phyloP scores from a whole-genome alignment of 805 yeast genomes.

The Candida oleophila region DNA sequence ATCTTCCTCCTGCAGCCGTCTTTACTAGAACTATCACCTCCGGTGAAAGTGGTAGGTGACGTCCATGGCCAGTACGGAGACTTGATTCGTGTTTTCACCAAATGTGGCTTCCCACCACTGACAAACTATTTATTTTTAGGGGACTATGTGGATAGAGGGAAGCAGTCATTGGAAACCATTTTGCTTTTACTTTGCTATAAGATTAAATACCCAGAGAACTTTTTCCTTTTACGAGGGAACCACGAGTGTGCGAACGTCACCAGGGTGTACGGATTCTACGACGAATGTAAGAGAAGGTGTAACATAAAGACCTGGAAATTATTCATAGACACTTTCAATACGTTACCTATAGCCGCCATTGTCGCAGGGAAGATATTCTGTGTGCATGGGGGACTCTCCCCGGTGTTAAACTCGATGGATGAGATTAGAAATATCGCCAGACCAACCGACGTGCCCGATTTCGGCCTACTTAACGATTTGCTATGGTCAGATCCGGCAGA shows the following conservation, averaged over 20 bases:
- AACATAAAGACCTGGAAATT: conserved; percentile 91
- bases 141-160: conserved; percentile 97
- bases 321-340: conserved; percentile 92
- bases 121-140: conserved; percentile 91
- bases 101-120: conserved; percentile 96
- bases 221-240: conserved; percentile 88
- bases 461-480: conserved; percentile 72
- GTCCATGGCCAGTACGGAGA: conserved; percentile 97
- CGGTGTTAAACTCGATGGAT: conserved; percentile 69
- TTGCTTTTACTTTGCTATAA: conserved; percentile 85
- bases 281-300: conserved; percentile 94
- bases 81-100: conserved; percentile 83
- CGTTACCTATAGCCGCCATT: conserved; percentile 91
- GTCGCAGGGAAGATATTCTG: conserved; percentile 95
- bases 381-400: conserved; percentile 83
- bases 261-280: conserved; percentile 95
- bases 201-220: conserved; percentile 95
- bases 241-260: conserved; percentile 98
- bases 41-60: conserved; percentile 87
- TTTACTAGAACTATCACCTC: conserved; percentile 79
- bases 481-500: conserved; percentile 88
- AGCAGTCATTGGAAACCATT: conserved; percentile 92
- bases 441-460: conserved; percentile 86
- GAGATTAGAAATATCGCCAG: conserved; percentile 73
- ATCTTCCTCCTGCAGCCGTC: conserved; percentile 89